Evolutionary conservation across 179 eudicot genomes (phyloP).

Genomic region (Spinacia oleracea): DNA sequence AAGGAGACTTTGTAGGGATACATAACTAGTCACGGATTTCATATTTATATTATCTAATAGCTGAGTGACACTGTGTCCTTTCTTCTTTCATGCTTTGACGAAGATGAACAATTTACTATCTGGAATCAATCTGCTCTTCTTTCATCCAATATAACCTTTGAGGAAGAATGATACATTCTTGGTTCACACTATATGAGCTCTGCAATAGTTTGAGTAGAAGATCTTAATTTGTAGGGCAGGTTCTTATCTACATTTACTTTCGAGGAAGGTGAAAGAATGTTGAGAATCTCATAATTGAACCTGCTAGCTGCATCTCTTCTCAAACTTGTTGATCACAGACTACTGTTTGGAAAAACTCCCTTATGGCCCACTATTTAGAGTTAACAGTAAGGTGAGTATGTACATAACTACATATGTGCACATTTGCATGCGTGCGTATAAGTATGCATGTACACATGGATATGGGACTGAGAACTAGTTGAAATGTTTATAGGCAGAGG

Average conservation of each 20-base stretch:
- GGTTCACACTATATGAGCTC: neutral
- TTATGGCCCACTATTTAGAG: neutral
- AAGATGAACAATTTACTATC: neutral
- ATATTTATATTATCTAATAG: neutral
- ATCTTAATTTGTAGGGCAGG: neutral
- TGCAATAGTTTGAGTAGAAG: neutral
- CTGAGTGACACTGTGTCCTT: neutral
- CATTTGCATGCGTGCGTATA: neutral
- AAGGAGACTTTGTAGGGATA: neutral
- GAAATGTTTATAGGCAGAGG: neutral
- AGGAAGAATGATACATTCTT: neutral
- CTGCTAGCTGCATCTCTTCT: neutral
- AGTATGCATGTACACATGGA: neutral
- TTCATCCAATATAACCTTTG: neutral
- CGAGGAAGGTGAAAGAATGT: neutral
- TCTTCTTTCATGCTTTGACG: neutral
- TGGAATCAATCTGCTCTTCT: neutral
- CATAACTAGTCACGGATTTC: neutral
- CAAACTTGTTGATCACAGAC: neutral
- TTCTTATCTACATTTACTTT: neutral
- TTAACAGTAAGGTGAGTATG: neutral
- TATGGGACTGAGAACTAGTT: neutral
- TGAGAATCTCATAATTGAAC: neutral
- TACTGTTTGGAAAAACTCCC: neutral
- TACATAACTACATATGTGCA: neutral